Evolutionary conservation across 2,329 filamentous ascomycete genomes (phyloP).

Genomic region (Cercospora zeina): DNA sequence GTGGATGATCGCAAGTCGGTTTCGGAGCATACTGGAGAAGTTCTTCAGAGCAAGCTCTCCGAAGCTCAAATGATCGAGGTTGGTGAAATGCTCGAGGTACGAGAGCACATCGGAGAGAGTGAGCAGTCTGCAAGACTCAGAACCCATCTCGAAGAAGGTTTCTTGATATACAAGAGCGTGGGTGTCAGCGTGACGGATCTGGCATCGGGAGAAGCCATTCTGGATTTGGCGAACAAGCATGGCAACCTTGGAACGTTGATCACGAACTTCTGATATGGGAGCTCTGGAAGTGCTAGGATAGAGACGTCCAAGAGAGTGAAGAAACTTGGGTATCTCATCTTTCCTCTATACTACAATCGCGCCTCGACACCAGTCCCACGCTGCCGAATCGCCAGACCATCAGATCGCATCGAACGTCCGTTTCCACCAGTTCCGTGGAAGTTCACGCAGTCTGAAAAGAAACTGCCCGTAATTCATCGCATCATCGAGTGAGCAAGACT

Average conservation of each 20-base stretch:
- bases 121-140: conserved; percentile 18
- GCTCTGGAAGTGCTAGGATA: not conserved
- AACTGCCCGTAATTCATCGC: not conserved
- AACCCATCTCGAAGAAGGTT: conserved; percentile 38
- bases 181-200: conserved; percentile 56
- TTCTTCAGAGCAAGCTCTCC: conserved; percentile 45
- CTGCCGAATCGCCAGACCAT: not conserved
- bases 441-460: not conserved
- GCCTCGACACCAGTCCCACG: not conserved
- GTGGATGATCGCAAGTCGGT: conserved; percentile 45
- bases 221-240: conserved; percentile 20
- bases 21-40: conserved; percentile 50
- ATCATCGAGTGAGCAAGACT: not conserved
- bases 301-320: no score
- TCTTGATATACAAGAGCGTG: conserved; percentile 54
- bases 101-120: conserved; percentile 7
- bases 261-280: conserved; percentile 14
- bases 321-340: not conserved
- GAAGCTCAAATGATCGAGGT: conserved; percentile 47
- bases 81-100: conserved; percentile 42
- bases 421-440: not conserved
- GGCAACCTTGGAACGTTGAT: conserved; percentile 17
- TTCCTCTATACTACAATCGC: not conserved
- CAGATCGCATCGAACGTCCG: not conserved
- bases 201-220: conserved; percentile 32